These are phyloP conservation scores for Balamuthia mandrillaris DNA, from an alignment of 208 protist species.

Conservation along the genomic window DNA sequence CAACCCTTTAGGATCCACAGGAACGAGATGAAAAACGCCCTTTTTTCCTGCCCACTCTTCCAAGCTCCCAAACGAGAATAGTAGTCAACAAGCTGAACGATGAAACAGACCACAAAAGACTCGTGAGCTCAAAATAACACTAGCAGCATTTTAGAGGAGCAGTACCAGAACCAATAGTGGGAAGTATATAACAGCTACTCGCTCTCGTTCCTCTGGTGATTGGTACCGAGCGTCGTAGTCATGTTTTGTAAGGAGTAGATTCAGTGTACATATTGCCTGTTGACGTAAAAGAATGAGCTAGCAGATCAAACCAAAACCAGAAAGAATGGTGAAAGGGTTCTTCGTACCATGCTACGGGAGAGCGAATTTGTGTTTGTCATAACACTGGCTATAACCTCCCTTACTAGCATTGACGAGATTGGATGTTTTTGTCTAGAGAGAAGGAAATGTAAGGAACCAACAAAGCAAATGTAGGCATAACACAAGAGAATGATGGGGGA, in stretches of 20 bases:
- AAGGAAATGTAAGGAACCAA: background rate
- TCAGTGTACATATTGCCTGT: constrained; percentile 36
- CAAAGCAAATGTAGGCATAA: background rate
- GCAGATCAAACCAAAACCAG: no score
- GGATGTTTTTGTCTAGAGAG: background rate
- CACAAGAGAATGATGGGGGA: no score
- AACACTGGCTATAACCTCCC: background rate
- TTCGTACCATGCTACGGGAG: constrained; percentile 23
- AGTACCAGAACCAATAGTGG: background rate
- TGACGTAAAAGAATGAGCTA: no score
- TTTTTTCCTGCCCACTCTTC: constrained; percentile 22
- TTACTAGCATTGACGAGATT: background rate
- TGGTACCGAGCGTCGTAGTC: constrained; percentile 27
- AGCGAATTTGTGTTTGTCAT: no score
- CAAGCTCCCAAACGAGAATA: background rate
- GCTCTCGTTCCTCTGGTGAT: background rate
- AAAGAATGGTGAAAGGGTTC: no score
- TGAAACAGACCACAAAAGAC: no score
- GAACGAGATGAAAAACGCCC: background rate
- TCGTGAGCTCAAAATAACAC: no score
- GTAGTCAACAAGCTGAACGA: background rate
- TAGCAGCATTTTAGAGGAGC: no score
- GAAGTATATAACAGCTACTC: constrained; percentile 24
- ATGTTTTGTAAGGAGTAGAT: constrained; percentile 28
- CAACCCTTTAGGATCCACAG: background rate